These are phyloP conservation scores for Xylariaceae sp. DNA, from an alignment of 2,329 filamentous ascomycete species.

Conservation along the genomic window DNA sequence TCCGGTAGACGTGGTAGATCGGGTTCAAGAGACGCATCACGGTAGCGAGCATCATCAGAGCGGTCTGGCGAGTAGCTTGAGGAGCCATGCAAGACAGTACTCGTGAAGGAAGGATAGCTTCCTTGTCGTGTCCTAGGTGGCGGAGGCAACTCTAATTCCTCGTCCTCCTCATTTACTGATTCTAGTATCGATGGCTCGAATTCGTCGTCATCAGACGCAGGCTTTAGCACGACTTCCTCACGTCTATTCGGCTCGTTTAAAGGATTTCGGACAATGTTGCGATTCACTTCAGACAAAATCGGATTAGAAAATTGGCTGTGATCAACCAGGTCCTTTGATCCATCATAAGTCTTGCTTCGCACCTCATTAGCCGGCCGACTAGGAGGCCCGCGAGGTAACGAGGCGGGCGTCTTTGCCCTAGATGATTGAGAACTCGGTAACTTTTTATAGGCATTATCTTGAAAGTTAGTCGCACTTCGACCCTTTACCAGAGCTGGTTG, in stretches of 20 bases:
- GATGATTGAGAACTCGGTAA: not conserved
- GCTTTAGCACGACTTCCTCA: conserved; percentile 9
- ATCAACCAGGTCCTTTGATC: conserved; percentile 17
- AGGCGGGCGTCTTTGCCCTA: not conserved
- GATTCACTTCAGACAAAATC: conserved; percentile 27
- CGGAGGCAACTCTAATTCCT: conserved; percentile 31
- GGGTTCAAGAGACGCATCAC: conserved; percentile 45
- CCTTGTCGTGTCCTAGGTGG: conserved; percentile 19
- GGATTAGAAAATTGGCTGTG: conserved; percentile 4
- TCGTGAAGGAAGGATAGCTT: conserved; percentile 34
- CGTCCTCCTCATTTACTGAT: conserved; percentile 32
- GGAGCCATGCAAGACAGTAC: conserved; percentile 37
- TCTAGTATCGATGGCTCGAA: conserved; percentile 31
- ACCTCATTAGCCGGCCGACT: conserved; percentile 4
- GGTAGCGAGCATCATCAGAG: conserved; percentile 40
- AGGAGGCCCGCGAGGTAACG: not conserved
- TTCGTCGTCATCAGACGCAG: conserved; percentile 21
- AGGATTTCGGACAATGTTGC: conserved; percentile 27
- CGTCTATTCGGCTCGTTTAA: conserved; percentile 18
- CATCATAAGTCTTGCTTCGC: conserved; percentile 15
- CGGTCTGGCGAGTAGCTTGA: conserved; percentile 39
- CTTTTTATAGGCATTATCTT: no score
- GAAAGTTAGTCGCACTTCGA: not conserved
- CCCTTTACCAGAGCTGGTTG: conserved; percentile 11
- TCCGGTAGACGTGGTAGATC: conserved; percentile 36